Conservation (phyloP, 768 basidiomycete genomes). For the Tulasnella calospora region DNA sequence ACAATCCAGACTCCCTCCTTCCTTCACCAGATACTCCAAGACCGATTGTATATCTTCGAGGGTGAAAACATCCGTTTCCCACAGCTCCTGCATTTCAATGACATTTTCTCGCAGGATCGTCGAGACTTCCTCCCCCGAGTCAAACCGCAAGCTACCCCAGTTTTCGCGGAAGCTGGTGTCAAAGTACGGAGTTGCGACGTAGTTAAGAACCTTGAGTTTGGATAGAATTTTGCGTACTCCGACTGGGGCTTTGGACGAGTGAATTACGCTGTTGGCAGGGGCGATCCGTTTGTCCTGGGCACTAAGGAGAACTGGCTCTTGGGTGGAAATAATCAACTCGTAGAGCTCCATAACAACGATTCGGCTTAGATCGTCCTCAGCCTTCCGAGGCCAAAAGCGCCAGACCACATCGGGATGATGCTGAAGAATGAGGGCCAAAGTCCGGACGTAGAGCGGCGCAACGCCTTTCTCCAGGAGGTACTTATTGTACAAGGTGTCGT, state of each 20-base stretch:
- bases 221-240: neutral
- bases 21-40: neutral
- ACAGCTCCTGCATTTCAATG: neutral
- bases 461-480: neutral
- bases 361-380: neutral
- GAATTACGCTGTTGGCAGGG: neutral
- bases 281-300: neutral
- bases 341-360: neutral
- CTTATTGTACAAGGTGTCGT: conserved; percentile 3
- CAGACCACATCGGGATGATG: neutral
- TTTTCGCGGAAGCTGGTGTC: neutral
- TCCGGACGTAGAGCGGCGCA: neutral
- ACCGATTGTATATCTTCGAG: neutral
- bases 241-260: neutral
- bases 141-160: neutral
- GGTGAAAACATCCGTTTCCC: neutral
- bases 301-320: neutral
- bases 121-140: neutral
- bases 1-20: neutral
- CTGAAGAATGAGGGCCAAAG: neutral
- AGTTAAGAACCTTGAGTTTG: neutral
- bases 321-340: neutral
- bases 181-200: neutral
- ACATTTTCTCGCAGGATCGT: neutral
- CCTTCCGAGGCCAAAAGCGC: neutral